Base-by-base conservation (phyloP, 2,329 filamentous ascomycete species). In the Monosporascus sp. region DNA sequence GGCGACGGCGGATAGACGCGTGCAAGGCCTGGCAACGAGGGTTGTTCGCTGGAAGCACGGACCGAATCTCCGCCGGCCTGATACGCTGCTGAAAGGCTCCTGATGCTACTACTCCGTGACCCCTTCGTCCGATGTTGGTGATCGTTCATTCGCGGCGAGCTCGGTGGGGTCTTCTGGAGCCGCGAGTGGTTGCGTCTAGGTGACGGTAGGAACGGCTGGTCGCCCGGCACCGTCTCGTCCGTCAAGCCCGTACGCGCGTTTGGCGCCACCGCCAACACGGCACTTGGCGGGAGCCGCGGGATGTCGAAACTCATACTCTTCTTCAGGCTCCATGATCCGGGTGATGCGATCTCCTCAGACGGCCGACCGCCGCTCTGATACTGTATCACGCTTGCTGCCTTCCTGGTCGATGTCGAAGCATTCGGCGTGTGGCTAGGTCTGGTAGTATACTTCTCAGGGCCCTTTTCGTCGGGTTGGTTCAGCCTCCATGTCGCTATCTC, bases 401-500 rank as follows among this genome's bases (percentile, higher is more conserved):
- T 81, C 57, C 72, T 72, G 3, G 50, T 72, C 57, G 58, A 69
- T 39, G 65, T 69, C 8, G 73, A 73, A n/a, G 65, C 57, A 44
- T 71, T 69, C 53, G 70, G 71, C 35, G 61, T 64, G 53, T 70
- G 66, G 43, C 57, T 52, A 56, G 59, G 54, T n/a, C 59, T 58
- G 24, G 52, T 54, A n/a, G 59, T 59, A 49, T 61, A 63, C 31
- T 55, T 53, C 31, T 61, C 61, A 36, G 49, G 52, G 27, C 63
- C 62, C 57, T 70, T 72, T 59, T 66, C 71, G 39, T 62, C 58
- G 14, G 60, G 53, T 9, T 63, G 65, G 50, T 69, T 71, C 27
- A 70, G 69, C 62, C 81, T 83, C 83, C 83, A 86, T 4, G 80
- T 83, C 59, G 81, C 80, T 54, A 86, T 86, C 65, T 86, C 83